Evolutionary conservation across 2,329 filamentous ascomycete genomes (phyloP).

Genomic region (Pseudogymnoascus sp.): DNA sequence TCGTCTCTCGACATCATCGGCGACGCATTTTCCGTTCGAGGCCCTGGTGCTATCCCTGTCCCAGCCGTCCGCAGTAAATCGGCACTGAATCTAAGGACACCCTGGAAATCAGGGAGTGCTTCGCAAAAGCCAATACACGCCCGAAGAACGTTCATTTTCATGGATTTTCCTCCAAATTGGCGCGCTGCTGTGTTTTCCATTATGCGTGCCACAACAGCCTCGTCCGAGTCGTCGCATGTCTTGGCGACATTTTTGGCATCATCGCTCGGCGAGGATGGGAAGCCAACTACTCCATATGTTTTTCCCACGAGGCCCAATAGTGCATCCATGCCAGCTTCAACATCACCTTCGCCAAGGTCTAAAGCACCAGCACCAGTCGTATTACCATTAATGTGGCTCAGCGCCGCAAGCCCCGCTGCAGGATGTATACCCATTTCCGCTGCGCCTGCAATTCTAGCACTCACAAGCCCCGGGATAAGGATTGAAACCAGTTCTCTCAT

Average conservation of each 20-base stretch:
- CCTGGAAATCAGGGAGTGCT: constrained; percentile 83
- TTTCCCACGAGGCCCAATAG: constrained; percentile 55
- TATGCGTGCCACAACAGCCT: constrained; percentile 49
- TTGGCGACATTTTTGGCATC: constrained; percentile 10
- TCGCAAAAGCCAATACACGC: constrained; percentile 93
- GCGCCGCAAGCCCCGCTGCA: constrained; percentile 72
- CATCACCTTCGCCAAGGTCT: constrained; percentile 56
- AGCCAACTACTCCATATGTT: constrained; percentile 57
- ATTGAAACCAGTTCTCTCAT: constrained; percentile 78
- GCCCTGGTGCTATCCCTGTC: constrained; percentile 67
- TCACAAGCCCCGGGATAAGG: constrained; percentile 75
- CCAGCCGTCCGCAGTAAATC: constrained; percentile 77
- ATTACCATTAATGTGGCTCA: constrained; percentile 50
- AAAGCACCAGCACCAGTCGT: constrained; percentile 47
- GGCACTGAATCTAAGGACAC: constrained; percentile 81
- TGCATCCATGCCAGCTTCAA: constrained; percentile 58
- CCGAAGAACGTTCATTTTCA: constrained; percentile 81
- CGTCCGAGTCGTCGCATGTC: constrained; percentile 41
- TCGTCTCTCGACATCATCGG: constrained; percentile 72
- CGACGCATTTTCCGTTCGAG: constrained; percentile 60
- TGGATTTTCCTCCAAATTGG: constrained; percentile 67
- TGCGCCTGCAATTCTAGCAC: constrained; percentile 84
- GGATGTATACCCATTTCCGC: constrained; percentile 96
- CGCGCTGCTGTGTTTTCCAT: constrained; percentile 49
- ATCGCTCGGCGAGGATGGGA: constrained; percentile 32